Evolutionary conservation across 1,284 basidiomycete species (phyloP).

Genomic region (Cerioporus squamosus): DNA sequence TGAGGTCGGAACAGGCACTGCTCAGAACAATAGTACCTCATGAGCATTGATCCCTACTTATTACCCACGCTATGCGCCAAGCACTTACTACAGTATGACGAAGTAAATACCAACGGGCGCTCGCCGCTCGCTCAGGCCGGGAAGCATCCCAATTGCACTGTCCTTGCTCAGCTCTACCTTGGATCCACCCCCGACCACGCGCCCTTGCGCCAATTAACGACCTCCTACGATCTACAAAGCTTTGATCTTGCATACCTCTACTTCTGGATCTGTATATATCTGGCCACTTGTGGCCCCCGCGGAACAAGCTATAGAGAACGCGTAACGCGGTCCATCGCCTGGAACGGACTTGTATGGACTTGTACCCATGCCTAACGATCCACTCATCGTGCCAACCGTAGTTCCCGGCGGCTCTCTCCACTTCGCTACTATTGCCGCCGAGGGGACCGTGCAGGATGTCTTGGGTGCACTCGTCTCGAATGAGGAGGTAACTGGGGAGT

Average conservation of each 20-base stretch:
- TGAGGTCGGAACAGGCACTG: no score
- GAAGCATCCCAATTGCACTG: no score
- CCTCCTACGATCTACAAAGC: neutral
- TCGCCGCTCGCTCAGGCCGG: no score
- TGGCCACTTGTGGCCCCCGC: neutral
- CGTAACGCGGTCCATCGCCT: slow-evolving; percentile 17
- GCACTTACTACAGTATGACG: no score
- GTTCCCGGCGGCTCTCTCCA: slow-evolving; percentile 62
- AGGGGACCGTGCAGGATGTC: slow-evolving; percentile 63
- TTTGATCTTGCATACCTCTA: neutral
- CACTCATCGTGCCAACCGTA: slow-evolving; percentile 63
- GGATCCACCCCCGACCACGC: neutral
- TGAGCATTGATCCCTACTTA: no score
- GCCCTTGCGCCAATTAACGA: neutral
- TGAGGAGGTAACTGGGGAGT: slow-evolving; percentile 54
- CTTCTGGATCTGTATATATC: slow-evolving; percentile 2
- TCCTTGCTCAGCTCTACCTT: no score
- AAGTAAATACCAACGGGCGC: no score
- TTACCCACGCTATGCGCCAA: no score
- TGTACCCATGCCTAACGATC: slow-evolving; percentile 37
- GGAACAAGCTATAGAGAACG: slow-evolving; percentile 8
- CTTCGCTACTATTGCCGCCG: slow-evolving; percentile 58
- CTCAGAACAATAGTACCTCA: no score
- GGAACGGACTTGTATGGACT: slow-evolving; percentile 16
- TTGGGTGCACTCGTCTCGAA: slow-evolving; percentile 51